Conservation (phyloP, 176 grass and related monocot species). For the Carex cristatella region DNA sequence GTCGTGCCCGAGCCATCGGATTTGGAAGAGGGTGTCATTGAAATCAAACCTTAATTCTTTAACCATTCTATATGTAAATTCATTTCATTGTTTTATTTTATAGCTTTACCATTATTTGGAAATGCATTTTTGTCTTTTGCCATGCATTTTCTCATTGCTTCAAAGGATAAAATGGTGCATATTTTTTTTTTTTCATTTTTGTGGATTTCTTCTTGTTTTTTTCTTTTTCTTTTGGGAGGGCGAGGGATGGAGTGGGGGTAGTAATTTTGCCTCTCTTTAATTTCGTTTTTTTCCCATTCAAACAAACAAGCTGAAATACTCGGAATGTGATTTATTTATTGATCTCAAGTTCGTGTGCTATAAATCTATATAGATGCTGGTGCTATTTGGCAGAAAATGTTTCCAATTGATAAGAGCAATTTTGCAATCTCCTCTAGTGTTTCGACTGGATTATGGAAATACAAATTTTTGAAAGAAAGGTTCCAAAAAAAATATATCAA, state of each 20-base stretch:
- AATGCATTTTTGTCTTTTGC: conserved; percentile 21
- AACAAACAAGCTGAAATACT: not conserved
- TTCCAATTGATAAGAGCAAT: too few relatives aligned
- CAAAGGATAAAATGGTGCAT: conserved; percentile 19
- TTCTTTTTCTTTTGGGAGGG: not conserved
- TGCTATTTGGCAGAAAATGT: not conserved
- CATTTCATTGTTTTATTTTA: conserved; percentile 21
- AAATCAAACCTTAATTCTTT: conserved; percentile 25
- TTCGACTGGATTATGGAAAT: too few relatives aligned
- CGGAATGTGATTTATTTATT: not conserved
- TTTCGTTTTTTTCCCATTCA: not conserved
- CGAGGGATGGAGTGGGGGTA: not conserved
- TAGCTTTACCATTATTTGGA: conserved; percentile 15
- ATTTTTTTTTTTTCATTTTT: not conserved
- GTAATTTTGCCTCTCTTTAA: not conserved
- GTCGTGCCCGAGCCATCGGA: conserved; percentile 31
- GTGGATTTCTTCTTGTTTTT: not conserved
- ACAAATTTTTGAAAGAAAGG: too few relatives aligned
- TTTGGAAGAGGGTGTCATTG: conserved; percentile 34
- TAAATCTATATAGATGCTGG: not conserved
- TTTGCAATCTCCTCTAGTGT: too few relatives aligned
- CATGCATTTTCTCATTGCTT: conserved; percentile 3
- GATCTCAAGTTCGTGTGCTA: not conserved
- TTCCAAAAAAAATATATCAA: too few relatives aligned
- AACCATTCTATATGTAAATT: conserved; percentile 24